phyloP scores from a whole-genome alignment of 345 rosid species.

The Hevea brasiliensis region DNA sequence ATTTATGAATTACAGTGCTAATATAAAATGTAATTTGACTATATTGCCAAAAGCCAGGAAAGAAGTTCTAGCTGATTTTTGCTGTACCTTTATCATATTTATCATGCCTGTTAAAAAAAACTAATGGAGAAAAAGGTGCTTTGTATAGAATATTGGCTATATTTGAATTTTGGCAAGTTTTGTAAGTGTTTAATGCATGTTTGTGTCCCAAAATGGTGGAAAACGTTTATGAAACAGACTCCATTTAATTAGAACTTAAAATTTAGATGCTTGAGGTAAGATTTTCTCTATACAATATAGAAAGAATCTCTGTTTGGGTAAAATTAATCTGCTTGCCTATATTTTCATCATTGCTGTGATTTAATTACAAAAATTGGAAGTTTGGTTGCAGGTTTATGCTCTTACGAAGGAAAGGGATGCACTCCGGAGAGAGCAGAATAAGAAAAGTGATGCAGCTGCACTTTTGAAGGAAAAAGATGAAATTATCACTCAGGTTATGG shows the following conservation, averaged over 20 bases:
- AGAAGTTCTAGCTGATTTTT: too few relatives aligned
- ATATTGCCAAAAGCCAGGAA: too few relatives aligned
- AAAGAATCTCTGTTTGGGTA: neutral
- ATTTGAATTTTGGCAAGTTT: neutral
- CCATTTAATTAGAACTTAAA: neutral
- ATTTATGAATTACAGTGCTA: too few relatives aligned
- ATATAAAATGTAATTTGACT: too few relatives aligned
- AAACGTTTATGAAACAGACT: neutral
- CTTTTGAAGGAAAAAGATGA: conserved; percentile 99
- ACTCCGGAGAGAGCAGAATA: conserved; percentile 93
- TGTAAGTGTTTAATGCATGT: neutral
- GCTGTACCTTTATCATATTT: too few relatives aligned
- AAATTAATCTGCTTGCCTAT: neutral
- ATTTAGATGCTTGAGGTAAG: neutral
- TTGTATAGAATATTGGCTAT: too few relatives aligned
- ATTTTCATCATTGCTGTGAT: neutral
- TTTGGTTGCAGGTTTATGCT: conserved; percentile 74
- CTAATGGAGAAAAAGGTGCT: too few relatives aligned
- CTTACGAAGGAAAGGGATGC: conserved; percentile 98
- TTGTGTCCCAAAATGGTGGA: neutral
- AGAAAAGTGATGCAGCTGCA: conserved; percentile 93
- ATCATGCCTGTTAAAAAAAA: too few relatives aligned
- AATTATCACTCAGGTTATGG: conserved; percentile 96
- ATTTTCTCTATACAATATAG: neutral
- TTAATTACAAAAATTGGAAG: conserved; percentile 8